Base-by-base conservation (phyloP, 2,329 filamentous ascomycete genomes). In the Aspergillus oerlinghausenensis region DNA sequence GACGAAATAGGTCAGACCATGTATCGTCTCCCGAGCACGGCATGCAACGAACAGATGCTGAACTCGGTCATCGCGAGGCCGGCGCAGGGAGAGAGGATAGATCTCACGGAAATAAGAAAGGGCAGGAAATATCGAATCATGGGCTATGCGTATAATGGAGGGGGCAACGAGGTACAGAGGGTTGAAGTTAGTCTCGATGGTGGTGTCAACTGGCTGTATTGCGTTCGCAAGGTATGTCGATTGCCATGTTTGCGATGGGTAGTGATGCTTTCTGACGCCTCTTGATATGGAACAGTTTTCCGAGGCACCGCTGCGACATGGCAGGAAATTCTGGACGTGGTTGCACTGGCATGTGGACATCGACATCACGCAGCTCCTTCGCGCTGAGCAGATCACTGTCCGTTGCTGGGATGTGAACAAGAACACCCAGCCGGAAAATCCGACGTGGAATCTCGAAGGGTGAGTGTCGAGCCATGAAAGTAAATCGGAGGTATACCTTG, bases 251-350 rank as follows among this genome's bases (percentile, higher is more conserved):
- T 11, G 26, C 6, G 7, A 42, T 29, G 4, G 8, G 11, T 26
- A 3, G 14, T 21, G 11, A 23, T 47, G 38, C 23, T 4, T 23
- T 38, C 25, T 52, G 7, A 25, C 40, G 28, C 11, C 19, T 45
- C 6, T 19, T 47, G 23, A 38, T 11, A 42, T 10, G n/a, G 28
- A 40, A 40, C 56, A 75, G 58, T 81, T 78, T 50, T 80, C 80
- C 1, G 73, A 81, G 17, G 67, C 68, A 4, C 79, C 80, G 0
- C 73, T 82, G 35, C 71, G 80, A 4, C 79, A 83, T 54, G 80
- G 79, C 3, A 78, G 75, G 42, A 83, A 80, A 60, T 82, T 80
- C 61, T 82, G 80, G 80, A 77, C 79, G 0, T 83, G 80, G 80
- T 48, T 80, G 3, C 76, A 79, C 58, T 83, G 80, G 80, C 70